Evolutionary conservation across 2,329 filamentous ascomycete species (phyloP), one percentile per base, ranked within the genome.

Genomic region (Claviceps maximensis): DNA sequence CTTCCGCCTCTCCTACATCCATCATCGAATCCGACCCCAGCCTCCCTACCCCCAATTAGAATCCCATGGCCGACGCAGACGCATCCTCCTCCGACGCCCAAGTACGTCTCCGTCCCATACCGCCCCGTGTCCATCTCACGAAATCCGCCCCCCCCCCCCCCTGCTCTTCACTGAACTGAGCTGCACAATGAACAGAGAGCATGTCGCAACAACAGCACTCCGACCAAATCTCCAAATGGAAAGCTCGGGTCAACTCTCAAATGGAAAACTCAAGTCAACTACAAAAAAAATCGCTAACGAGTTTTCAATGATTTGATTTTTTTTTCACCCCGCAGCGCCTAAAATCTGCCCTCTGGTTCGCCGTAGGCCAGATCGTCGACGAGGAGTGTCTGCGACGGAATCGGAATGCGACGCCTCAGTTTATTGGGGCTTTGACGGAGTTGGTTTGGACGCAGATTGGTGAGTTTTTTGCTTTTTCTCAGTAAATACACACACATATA

Each of bases 321-420:
- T n/a, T n/a, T n/a, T n/a, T n/a, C n/a, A 5, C 27, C n/a, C 38
- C 47, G 6, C 9, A 95, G 84, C 83, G 84, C 57, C 79, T 93
- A 61, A 94, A 94, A 74, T 82, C 86, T 38, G 86, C 87, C 15
- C 79, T 95, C 25, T 95, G 89, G 89, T 85, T 85, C 63, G 80
- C 83, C 25, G 80, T 95, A 55, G 87, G 88, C 59, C 86, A 89
- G 65, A 91, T 94, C 55, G 87, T 95, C 58, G 91, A 97, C 66
- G 83, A 91, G 58, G 86, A 95, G 65, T 84, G 83, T 12, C 57
- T 71, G 31, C 60, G 61, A 17, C 65, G 68, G 52, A 69, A 87
- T 63, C 78, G 88, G 58, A 96, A 95, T 67, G 88, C 90, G 7
- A 95, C 91, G 27, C 88, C 88, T 1, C 89, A 95, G 63, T 95